Base-by-base conservation (phyloP, 2,329 filamentous ascomycete species). In the Xylariaceae sp. region DNA sequence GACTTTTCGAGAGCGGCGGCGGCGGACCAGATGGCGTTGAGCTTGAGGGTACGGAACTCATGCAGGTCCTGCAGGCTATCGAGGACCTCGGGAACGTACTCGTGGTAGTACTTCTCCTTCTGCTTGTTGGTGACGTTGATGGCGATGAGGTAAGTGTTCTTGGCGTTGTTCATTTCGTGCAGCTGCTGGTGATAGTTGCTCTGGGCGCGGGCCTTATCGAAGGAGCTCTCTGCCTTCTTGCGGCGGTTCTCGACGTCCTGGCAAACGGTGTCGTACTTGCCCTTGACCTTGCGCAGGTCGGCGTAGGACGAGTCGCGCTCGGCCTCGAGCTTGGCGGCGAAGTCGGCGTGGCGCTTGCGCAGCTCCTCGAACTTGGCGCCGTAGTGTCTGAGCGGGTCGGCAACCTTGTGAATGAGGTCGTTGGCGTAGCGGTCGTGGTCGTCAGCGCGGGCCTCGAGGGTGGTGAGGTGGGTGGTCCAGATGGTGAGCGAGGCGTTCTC, bases 101-200 rank as follows among this genome's bases (percentile, higher is more conserved):
- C 90, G 66, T 97, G 87, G 65, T 96, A 99, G 74, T 97, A 97
- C 65, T 86, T 89, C 66, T 96, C 90, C 74, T 97, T 99, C 64
- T 96, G 86, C 73, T 94, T 95, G 71, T 99, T 99, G 32, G 91
- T 95, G 51, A 97, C 89, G 66, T 95, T 95, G 73, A 99, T 96
- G 53, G 84, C 81, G 63, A 99, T 96, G 53, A 99, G 75, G 66
- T 99, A 99, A n/a, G 88, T 90, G 68, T 99, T 99, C 76, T 99
- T 99, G 68, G 87, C 81, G 66, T 99, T 99, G 71, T 94, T 89
- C 94, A 97, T 97, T 60, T 99, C 94, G 52, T 85, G 73, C 52
- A 95, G 78, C 69, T 97, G 92, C 66, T 96, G 90, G 63, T 95
- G 89, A 70, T 95, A 99, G 35, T 89, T 85, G 66, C 83, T 86